Conservation (phyloP, 208 protist species). For the Sergeia podlipaevii region DNA sequence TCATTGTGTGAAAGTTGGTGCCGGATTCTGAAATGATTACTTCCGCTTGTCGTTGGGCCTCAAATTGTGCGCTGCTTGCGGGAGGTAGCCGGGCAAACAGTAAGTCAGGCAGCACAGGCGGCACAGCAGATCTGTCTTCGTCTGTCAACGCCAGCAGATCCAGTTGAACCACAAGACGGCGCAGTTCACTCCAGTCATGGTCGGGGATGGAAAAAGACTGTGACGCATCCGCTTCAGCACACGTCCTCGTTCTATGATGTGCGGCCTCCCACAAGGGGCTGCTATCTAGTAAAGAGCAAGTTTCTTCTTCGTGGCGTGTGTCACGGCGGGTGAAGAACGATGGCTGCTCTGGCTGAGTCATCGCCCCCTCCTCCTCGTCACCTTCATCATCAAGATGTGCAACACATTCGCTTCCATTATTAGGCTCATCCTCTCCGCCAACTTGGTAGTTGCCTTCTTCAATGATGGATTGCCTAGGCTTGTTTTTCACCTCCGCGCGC, state of each 20-base stretch:
- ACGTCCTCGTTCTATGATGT: no score
- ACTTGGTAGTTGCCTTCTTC: constrained; percentile 43
- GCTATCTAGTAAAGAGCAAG: no score
- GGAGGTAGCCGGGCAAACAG: background rate
- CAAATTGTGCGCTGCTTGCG: background rate
- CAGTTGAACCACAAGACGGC: constrained; percentile 12
- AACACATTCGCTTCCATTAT: background rate
- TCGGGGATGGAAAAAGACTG: background rate
- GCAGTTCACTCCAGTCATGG: constrained; percentile 14
- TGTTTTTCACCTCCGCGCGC: constrained; percentile 44
- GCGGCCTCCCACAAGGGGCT: no score
- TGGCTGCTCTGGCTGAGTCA: background rate
- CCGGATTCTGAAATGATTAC: background rate
- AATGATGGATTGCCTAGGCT: constrained; percentile 47
- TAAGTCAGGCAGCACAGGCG: background rate
- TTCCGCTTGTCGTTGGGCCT: background rate
- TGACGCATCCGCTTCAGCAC: no score
- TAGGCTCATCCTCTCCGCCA: background rate
- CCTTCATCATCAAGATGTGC: constrained; percentile 8
- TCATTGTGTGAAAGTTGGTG: no score
- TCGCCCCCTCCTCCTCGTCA: background rate
- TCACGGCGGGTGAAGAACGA: no score
- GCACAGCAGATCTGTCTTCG: constrained; percentile 10
- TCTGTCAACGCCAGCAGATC: constrained; percentile 37
- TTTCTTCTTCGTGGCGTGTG: no score